These are phyloP conservation scores for Zygosaccharomyces rouxii DNA, from an alignment of 805 yeast species.

Conservation along the genomic window DNA sequence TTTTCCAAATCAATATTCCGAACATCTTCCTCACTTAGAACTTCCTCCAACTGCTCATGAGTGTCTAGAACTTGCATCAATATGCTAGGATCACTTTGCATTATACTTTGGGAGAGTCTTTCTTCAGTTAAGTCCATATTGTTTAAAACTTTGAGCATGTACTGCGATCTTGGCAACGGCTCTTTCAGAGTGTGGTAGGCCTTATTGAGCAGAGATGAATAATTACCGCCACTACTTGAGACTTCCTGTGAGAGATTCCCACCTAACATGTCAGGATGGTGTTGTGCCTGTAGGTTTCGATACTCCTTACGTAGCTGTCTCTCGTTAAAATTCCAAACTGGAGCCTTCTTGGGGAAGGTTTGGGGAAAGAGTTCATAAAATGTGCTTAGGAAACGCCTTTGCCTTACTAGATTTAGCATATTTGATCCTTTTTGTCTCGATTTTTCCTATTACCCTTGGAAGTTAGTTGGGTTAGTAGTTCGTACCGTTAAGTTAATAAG, in stretches of 20 bases:
- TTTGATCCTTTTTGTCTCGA: background rate
- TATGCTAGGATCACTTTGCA: slow-evolving; percentile 49
- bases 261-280: slow-evolving; percentile 71
- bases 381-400: slow-evolving; percentile 23
- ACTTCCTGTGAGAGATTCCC: slow-evolving; percentile 15
- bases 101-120: slow-evolving; percentile 43
- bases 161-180: slow-evolving; percentile 69
- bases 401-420: slow-evolving; percentile 8
- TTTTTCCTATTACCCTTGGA: background rate
- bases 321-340: slow-evolving; percentile 60
- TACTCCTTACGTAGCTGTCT: slow-evolving; percentile 66
- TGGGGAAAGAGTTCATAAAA: slow-evolving; percentile 70
- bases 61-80: slow-evolving; percentile 77
- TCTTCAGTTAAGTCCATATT: slow-evolving; percentile 59
- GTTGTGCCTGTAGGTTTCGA: slow-evolving; percentile 61
- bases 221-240: slow-evolving; percentile 14
- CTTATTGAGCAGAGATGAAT: slow-evolving; percentile 57
- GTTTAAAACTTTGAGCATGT: slow-evolving; percentile 43
- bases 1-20: slow-evolving; percentile 51
- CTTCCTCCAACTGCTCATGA: slow-evolving; percentile 75
- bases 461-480: background rate
- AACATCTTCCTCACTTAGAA: slow-evolving; percentile 55
- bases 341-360: slow-evolving; percentile 63
- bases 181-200: slow-evolving; percentile 70
- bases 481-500: background rate